Conservation (phyloP, 306 rosid genomes). For the Prunus kanzakura region DNA sequence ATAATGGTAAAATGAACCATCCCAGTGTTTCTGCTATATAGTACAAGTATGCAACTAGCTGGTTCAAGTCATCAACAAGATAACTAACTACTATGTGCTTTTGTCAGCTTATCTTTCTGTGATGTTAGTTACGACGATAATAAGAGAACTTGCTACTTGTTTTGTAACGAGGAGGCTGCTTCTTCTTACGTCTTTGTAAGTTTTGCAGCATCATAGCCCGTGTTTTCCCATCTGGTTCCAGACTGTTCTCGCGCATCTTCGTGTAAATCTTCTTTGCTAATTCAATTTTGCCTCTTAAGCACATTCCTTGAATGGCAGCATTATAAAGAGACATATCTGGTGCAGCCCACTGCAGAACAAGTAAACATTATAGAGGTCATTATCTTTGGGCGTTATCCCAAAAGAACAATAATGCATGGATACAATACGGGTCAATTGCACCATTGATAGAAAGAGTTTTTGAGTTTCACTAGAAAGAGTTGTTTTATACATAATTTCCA, state of each 20-base stretch:
- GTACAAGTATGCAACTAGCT: neutral
- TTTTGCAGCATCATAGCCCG: conserved; percentile 67
- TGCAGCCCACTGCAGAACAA: conserved; percentile 40
- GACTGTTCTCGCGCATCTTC: conserved; percentile 50
- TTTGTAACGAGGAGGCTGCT: conserved; percentile 27
- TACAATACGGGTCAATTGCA: too few relatives aligned
- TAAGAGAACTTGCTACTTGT: conserved; percentile 2
- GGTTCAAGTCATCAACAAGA: neutral
- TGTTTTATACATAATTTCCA: neutral
- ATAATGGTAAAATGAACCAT: neutral
- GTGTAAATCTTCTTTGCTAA: conserved; percentile 54
- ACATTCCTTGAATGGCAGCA: conserved; percentile 78
- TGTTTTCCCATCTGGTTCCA: conserved; percentile 77
- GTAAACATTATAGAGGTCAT: neutral
- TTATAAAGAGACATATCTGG: conserved; percentile 65
- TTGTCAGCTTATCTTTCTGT: conserved; percentile 12
- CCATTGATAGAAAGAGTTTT: too few relatives aligned
- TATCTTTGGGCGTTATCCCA: neutral
- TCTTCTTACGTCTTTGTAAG: conserved; percentile 20
- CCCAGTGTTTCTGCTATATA: neutral
- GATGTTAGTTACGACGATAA: conserved; percentile 17
- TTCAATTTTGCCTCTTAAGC: conserved; percentile 54
- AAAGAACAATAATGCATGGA: too few relatives aligned
- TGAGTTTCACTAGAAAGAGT: neutral
- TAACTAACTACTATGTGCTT: neutral